Percentiles rank a stretch among this genome's conserved stretches.
These are phyloP conservation scores for Serendipita sp. DNA, from an alignment of 768 basidiomycete species.

Conservation along the genomic window DNA sequence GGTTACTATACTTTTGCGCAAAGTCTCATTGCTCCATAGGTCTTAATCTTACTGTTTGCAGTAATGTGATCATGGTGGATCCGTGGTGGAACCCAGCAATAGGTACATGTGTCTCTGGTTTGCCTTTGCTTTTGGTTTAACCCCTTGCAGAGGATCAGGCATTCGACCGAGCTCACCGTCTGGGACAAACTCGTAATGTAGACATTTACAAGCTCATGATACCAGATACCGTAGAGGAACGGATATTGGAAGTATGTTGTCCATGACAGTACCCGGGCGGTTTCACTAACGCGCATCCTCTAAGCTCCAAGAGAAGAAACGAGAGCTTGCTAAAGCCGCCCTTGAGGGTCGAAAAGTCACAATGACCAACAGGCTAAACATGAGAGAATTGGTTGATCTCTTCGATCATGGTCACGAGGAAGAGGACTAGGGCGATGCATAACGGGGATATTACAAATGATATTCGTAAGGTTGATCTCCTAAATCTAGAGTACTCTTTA, in stretches of 20 bases:
- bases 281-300: neutral
- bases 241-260: conserved; percentile 48
- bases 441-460: neutral
- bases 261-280: neutral
- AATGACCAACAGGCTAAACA: conserved; percentile 56
- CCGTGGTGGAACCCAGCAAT: conserved; percentile 87
- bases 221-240: conserved; percentile 71
- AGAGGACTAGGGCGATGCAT: neutral
- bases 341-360: conserved; percentile 79
- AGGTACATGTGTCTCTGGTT: conserved; percentile 7
- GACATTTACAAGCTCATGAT: conserved; percentile 83
- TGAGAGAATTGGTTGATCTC: conserved; percentile 73
- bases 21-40: conserved; percentile 26
- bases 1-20: neutral
- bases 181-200: conserved; percentile 75
- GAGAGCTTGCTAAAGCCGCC: conserved; percentile 66
- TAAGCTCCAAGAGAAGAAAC: conserved; percentile 84
- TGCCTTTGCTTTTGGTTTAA: conserved; percentile 7
- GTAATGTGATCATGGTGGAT: conserved; percentile 85
- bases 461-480: neutral
- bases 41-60: conserved; percentile 82
- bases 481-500: too few species aligned
- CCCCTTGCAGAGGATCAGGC: conserved; percentile 55
- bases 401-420: conserved; percentile 35
- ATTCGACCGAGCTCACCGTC: conserved; percentile 79